Evolutionary conservation across 108 stramenopile species (phyloP), one percentile per base, ranked within the genome.

Genomic region (Discostella pseudostelligera): DNA sequence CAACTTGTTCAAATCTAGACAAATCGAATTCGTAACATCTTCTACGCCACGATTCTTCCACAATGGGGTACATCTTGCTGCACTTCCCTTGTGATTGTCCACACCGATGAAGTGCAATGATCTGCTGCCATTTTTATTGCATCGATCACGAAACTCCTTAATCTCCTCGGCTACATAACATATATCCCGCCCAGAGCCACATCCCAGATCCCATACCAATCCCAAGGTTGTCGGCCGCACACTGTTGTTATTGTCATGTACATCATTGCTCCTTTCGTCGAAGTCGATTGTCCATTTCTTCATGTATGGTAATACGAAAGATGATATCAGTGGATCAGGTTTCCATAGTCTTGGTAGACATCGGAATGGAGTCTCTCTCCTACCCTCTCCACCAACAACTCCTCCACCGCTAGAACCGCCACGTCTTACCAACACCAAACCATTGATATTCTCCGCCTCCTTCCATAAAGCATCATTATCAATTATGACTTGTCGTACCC

Each of bases 151-250:
- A 60, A 51, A 65, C 2, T 75, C 59, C 55, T 74, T 61, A 20
- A 87, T 55, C 68, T 88, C 79, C 68, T 93, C 92, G 6, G 88
- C 92, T 29, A 93, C 67, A 74, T 84, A 93, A 16, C 80, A 83
- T 35, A 86, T 83, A 63, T 93, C 92, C 60, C 92, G 59, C 22
- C 88, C 92, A 13, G 87, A 80, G 22, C 92, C 92, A 56, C 86
- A 77, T 29, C 86, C 92, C 51, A 93, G 57, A 78, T 93, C 92
- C 77, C 81, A 84, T 28, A 90, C 71, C 25, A 67, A n/a, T 24
- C 60, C 60, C 16, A 28, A 32, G 12, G 56, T 19, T 39, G 11
- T 49, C 40, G 29, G 46, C 1, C 16, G 20, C 69, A 1, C 22
- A 51, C 32, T 17, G 13, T 1, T 22, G 21, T 21, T 66, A 16